These are phyloP conservation scores for Ephemerocybe angulata DNA, from an alignment of 768 basidiomycete species.

Conservation along the genomic window DNA sequence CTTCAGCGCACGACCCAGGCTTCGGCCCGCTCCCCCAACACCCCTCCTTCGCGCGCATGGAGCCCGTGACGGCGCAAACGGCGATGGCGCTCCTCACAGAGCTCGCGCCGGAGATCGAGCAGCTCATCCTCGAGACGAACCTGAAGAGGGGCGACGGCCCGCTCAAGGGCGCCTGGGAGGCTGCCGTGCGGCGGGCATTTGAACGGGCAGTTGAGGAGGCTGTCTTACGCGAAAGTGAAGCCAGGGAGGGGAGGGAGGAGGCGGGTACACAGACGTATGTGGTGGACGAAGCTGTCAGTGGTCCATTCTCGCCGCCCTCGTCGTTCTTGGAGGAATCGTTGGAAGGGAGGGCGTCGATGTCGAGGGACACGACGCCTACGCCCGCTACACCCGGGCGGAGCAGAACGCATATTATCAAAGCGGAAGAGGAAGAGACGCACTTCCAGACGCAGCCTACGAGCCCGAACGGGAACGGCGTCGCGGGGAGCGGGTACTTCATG, in stretches of 20 bases:
- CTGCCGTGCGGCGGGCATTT: slow-evolving; percentile 25
- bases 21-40: slow-evolving; percentile 19
- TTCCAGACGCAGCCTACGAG: no score
- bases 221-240: not conserved
- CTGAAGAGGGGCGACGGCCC: slow-evolving; percentile 57
- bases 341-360: no score
- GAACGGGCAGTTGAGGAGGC: not conserved
- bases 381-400: no score
- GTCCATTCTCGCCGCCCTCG: no score
- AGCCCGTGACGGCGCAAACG: slow-evolving; percentile 26
- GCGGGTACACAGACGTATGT: not conserved
- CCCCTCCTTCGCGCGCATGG: slow-evolving; percentile 36
- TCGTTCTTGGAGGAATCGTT: no score
- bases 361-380: slow-evolving; percentile 6
- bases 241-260: not conserved
- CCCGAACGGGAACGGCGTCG: not conserved
- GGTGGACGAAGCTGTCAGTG: no score
- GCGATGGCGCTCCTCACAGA: slow-evolving; percentile 35
- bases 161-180: slow-evolving; percentile 52
- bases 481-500: not conserved
- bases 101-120: slow-evolving; percentile 57
- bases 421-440: no score
- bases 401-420: no score
- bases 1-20: slow-evolving; percentile 20
- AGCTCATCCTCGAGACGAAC: slow-evolving; percentile 60